Conservation (phyloP, 257 asterid species). For the Rubia yunnanensis region DNA sequence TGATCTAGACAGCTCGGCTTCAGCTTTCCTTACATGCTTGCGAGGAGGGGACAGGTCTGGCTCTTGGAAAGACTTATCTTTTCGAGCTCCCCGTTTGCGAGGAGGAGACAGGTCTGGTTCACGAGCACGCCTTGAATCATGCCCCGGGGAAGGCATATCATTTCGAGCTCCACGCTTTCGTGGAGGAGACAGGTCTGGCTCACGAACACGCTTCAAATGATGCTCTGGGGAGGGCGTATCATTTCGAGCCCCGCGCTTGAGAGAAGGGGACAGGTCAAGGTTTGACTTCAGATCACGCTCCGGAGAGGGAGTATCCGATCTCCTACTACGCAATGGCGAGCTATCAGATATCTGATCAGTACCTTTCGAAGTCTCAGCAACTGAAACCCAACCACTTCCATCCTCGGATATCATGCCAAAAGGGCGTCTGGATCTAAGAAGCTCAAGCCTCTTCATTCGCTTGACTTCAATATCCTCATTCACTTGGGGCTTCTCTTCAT, state of each 20-base stretch:
- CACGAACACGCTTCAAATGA: slow-evolving; percentile 10
- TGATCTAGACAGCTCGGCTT: slow-evolving; percentile 27
- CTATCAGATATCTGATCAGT: slow-evolving; percentile 18
- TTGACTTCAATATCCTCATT: slow-evolving; percentile 80
- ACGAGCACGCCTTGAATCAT: slow-evolving; percentile 9
- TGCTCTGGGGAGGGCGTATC: slow-evolving; percentile 49
- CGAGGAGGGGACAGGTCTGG: slow-evolving; percentile 15
- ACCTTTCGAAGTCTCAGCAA: slow-evolving; percentile 25
- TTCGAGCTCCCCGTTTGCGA: slow-evolving; percentile 36
- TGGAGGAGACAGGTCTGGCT: slow-evolving; percentile 39
- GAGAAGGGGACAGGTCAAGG: slow-evolving; percentile 44
- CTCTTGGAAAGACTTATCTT: slow-evolving; percentile 40
- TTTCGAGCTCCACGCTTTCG: slow-evolving; percentile 36
- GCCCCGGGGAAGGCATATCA: slow-evolving; percentile 45
- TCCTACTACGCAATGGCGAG: slow-evolving; percentile 19
- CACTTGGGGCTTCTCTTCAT: slow-evolving; percentile 77
- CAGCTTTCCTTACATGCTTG: slow-evolving; percentile 3
- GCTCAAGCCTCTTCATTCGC: slow-evolving; percentile 72
- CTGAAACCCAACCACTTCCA: slow-evolving; percentile 92
- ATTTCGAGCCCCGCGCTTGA: slow-evolving; percentile 34
- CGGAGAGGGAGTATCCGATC: slow-evolving; percentile 21
- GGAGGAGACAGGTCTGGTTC: slow-evolving; percentile 43
- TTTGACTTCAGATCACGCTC: slow-evolving; percentile 13
- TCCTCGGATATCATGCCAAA: slow-evolving; percentile 75
- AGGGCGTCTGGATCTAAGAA: slow-evolving; percentile 43